Percentiles rank a stretch among this genome's conserved stretches.
Conservation (phyloP, 805 yeast genomes). For the Teunomyces kruisii region DNA sequence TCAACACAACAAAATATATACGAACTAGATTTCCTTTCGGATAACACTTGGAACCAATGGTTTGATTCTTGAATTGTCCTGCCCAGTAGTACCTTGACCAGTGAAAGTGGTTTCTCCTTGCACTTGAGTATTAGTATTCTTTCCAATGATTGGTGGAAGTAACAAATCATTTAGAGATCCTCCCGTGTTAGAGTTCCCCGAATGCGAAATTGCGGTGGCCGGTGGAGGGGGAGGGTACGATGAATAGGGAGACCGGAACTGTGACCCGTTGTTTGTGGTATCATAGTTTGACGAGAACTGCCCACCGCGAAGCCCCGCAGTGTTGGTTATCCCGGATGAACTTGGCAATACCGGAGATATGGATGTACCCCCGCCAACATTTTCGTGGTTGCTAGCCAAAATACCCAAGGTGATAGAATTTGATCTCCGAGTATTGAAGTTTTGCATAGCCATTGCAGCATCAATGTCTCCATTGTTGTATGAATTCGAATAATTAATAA, state of each 20-base stretch:
- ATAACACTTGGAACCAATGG: conserved; percentile 3
- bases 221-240: conserved; percentile 14
- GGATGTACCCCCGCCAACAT: background rate
- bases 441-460: conserved; percentile 4
- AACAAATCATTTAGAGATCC: background rate
- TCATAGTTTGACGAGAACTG: background rate
- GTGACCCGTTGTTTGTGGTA: background rate
- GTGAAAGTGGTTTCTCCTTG: background rate
- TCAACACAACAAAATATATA: background rate
- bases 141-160: background rate
- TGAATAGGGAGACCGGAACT: conserved; percentile 6
- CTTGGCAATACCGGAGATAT: background rate
- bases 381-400: conserved; percentile 9
- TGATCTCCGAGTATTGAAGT: conserved; percentile 11
- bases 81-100: background rate
- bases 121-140: background rate
- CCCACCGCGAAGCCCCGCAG: background rate
- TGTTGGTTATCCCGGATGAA: background rate
- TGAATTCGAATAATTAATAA: conserved; percentile 10
- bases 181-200: background rate
- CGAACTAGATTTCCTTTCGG: background rate
- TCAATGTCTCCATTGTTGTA: conserved; percentile 8
- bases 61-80: background rate
- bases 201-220: conserved; percentile 5
- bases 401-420: conserved; percentile 22